phyloP scores from a whole-genome alignment of 495 filamentous ascomycete species.

The Beverwykella pulmonaria region DNA sequence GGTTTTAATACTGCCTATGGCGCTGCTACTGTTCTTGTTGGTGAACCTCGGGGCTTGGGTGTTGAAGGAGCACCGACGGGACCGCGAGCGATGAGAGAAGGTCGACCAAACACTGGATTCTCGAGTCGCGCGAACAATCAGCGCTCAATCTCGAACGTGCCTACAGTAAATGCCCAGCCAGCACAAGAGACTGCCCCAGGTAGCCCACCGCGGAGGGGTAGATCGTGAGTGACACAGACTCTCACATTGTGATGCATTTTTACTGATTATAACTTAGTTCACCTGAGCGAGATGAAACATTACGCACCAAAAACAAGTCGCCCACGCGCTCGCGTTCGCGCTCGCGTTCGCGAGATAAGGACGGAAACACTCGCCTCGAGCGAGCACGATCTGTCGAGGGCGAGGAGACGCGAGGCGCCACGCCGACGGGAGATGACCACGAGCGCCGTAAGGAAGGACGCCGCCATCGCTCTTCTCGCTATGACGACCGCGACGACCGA shows the following conservation, averaged over 20 bases:
- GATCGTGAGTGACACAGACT: conserved; percentile 45
- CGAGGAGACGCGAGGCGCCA: conserved; percentile 59
- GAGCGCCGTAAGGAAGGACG: conserved; percentile 53
- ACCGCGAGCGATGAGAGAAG: conserved; percentile 90
- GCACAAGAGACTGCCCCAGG: conserved; percentile 11
- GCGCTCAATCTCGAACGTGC: neutral
- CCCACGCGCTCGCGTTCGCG: conserved; percentile 14
- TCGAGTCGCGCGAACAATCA: conserved; percentile 39
- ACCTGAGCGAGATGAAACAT: conserved; percentile 28
- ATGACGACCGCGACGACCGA: conserved; percentile 52
- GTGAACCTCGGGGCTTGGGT: conserved; percentile 57
- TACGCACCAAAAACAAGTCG: conserved; percentile 27
- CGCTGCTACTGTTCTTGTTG: conserved; percentile 35
- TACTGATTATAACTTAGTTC: neutral
- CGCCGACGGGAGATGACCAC: conserved; percentile 53
- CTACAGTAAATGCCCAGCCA: conserved; percentile 41
- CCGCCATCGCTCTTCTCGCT: conserved; percentile 49
- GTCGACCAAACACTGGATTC: conserved; percentile 74
- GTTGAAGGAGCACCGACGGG: conserved; percentile 84
- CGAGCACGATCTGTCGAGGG: conserved; percentile 48
- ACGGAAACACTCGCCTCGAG: neutral
- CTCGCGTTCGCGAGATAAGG: conserved; percentile 22
- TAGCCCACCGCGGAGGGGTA: conserved; percentile 8
- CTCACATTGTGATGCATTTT: neutral
- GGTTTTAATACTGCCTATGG: conserved; percentile 30